These are phyloP conservation scores for Neurospora sp. DNA, from an alignment of 2,329 filamentous ascomycete genomes.

Conservation along the genomic window DNA sequence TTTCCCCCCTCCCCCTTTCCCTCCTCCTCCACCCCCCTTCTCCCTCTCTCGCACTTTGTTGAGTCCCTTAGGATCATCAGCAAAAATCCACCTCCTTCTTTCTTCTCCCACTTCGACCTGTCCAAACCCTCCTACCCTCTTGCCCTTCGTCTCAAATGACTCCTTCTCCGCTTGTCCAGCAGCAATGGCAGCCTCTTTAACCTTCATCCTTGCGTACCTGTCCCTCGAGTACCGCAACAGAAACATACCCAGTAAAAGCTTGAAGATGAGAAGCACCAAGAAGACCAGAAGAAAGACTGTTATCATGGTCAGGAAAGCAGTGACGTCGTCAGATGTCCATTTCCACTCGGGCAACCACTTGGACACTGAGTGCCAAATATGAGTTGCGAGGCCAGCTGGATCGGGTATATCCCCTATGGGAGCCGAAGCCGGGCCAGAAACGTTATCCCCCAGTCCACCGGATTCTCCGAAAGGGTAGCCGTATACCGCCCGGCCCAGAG, in stretches of 20 bases:
- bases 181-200: slow-evolving; percentile 46
- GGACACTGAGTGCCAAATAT: not conserved
- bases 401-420: not conserved
- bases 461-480: slow-evolving; percentile 35
- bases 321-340: slow-evolving; percentile 62
- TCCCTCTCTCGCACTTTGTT: slow-evolving; percentile 53
- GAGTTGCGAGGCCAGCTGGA: not conserved
- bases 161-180: slow-evolving; percentile 38
- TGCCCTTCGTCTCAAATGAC: slow-evolving; percentile 59
- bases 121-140: slow-evolving; percentile 71
- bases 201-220: slow-evolving; percentile 74
- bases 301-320: slow-evolving; percentile 71
- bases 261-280: slow-evolving; percentile 72
- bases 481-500: slow-evolving; percentile 65
- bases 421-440: slow-evolving; percentile 6
- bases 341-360: not conserved
- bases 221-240: slow-evolving; percentile 71
- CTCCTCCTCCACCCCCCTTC: slow-evolving; percentile 69
- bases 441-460: not conserved
- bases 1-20: slow-evolving; percentile 82
- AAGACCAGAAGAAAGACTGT: slow-evolving; percentile 80
- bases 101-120: slow-evolving; percentile 85
- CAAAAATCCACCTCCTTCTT: slow-evolving; percentile 75
- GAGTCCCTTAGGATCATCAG: slow-evolving; percentile 67
- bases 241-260: slow-evolving; percentile 80